A percentile compares a stretch with the other conserved stretches of the same genome.
Conservation (phyloP, 176 grass and related monocot genomes). For the Saccharum officinarum region DNA sequence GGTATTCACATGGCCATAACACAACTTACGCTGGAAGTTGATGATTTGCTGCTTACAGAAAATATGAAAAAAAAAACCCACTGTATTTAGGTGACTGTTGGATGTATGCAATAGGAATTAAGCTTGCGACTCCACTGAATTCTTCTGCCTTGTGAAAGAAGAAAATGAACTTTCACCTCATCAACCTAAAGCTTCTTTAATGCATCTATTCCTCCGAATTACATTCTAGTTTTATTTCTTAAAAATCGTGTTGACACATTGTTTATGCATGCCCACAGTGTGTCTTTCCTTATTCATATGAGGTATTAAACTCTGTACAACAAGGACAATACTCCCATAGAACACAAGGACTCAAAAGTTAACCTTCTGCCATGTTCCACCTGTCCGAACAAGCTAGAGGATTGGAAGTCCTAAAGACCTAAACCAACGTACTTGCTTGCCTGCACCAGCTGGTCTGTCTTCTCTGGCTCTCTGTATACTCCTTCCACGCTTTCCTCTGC, state of each 20-base stretch:
- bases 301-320: neutral
- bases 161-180: neutral
- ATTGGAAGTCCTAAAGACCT: neutral
- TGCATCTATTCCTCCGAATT: neutral
- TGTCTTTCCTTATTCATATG: neutral
- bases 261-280: neutral
- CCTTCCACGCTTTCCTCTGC: neutral
- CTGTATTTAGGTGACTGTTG: neutral
- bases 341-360: neutral
- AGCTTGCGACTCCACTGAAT: neutral
- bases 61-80: neutral
- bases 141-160: constrained; percentile 1
- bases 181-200: neutral
- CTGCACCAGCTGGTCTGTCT: neutral
- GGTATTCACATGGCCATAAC: neutral
- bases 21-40: neutral
- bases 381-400: neutral
- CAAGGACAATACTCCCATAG: neutral
- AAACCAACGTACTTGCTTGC: neutral
- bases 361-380: neutral
- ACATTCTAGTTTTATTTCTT: constrained; percentile 2
- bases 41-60: neutral
- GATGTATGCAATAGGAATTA: neutral
- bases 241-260: neutral
- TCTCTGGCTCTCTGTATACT: too few relatives aligned